A percentile compares a stretch with the other conserved stretches of the same genome.
These are phyloP conservation scores for Manihot esculenta DNA, from an alignment of 441 rosid genomes.

Conservation along the genomic window DNA sequence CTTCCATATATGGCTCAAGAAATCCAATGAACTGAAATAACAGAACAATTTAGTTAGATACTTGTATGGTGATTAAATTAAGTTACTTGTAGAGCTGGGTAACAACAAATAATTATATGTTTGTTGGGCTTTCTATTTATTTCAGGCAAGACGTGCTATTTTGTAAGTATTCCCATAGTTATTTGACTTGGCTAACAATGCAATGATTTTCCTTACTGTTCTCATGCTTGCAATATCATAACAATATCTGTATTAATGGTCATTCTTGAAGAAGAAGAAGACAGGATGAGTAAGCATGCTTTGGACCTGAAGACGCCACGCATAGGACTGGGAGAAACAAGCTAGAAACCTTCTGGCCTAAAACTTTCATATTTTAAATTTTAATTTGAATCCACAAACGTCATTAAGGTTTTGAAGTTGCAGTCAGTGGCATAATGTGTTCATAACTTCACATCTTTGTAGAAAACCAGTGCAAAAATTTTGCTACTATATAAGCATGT, in stretches of 20 bases:
- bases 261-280: not conserved
- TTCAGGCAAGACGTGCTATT: not conserved
- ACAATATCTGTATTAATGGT: not conserved
- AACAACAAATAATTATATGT: no score
- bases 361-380: not conserved
- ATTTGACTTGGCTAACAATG: not conserved
- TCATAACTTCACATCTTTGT: not conserved
- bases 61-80: slow-evolving; percentile 4
- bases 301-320: not conserved
- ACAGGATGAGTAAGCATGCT: not conserved
- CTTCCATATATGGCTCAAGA: slow-evolving; percentile 73
- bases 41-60: slow-evolving; percentile 2
- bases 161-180: not conserved
- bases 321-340: not conserved
- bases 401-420: not conserved
- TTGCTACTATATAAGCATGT: not conserved
- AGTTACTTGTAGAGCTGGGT: not conserved
- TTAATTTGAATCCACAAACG: not conserved
- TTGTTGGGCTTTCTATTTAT: not conserved
- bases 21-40: slow-evolving; percentile 74
- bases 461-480: not conserved
- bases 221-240: not conserved
- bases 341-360: not conserved
- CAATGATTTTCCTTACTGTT: not conserved
- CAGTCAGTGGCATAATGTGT: not conserved